Base-by-base conservation (phyloP, 148 eudicot species). In the Rhododendron simsii region DNA sequence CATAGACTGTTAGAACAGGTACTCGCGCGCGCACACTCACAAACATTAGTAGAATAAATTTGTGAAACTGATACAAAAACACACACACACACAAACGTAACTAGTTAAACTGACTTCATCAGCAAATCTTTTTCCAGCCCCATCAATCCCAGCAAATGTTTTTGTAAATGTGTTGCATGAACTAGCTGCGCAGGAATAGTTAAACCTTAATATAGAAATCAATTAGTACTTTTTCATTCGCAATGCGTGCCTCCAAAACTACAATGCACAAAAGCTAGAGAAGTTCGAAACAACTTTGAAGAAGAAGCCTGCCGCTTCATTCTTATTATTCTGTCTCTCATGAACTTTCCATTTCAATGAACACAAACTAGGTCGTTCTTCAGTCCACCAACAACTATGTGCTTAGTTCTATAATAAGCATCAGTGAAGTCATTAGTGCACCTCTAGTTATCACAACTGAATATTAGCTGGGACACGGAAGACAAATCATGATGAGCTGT, bases 51-150 rank as follows among this genome's bases (percentile, higher is more conserved):
- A n/a, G 11, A 23, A 61, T 23, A 61, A 63, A 63, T 23, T 63
- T 11, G 4, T 65, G 33, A 26, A 65, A 26, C 73, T 65, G 59
- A 2, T 53, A 23, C 4, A 61, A 61, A 79, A 37, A 87, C 33
- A 80, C 41, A 45, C 15, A 87, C 15, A 87, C 26, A 37, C 39
- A 33, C 15, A 55, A 10, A 69, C 33, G 51, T 2, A 53, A 21
- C 20, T 26, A 45, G 59, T 48, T 37, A 85, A 73, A 92, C 93
- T 92, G 88, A 97, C 99, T 92, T 98, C 99, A 87, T 94, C 94
- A 55, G 99, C 99, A 87, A 98, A 92, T 88, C 98, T 91, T 88
- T 92, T 93, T 67, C 99, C 99, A 87, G 98, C 93, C 85, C 95
- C 98, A 48, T 95, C 98, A 87, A 98, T 93, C 55, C 99, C 99